A percentile compares a stretch with the other conserved stretches of the same genome.
phyloP scores from a whole-genome alignment of 371 early-diverging fungal genomes.

The Rhizopus stolonifer region DNA sequence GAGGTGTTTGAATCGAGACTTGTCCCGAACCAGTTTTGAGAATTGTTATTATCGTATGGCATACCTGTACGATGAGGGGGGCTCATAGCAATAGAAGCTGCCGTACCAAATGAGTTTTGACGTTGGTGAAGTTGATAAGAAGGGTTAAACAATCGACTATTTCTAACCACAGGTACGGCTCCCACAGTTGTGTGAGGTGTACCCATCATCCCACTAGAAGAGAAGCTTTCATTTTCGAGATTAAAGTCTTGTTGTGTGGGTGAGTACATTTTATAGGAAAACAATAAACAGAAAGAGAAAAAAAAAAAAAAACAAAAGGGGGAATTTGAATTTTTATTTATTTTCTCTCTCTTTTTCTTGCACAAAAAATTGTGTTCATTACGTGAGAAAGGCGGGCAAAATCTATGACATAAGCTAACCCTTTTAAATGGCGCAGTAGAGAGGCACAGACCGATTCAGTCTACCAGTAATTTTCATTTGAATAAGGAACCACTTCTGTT shows the following conservation, averaged over 20 bases:
- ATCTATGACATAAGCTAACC: not conserved
- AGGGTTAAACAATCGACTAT: slow-evolving; percentile 27
- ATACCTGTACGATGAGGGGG: slow-evolving; percentile 24
- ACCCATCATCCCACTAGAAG: slow-evolving; percentile 15
- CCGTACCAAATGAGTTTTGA: slow-evolving; percentile 35
- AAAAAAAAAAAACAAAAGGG: slow-evolving; percentile 3
- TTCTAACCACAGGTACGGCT: slow-evolving; percentile 35
- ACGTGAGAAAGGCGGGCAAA: slow-evolving; percentile 8
- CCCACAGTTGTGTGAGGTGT: slow-evolving; percentile 38
- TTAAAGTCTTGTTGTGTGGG: slow-evolving; percentile 37
- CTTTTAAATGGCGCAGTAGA: too few species aligned
- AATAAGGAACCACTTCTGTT: slow-evolving; percentile 12
- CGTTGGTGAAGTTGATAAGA: slow-evolving; percentile 32
- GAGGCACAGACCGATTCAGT: not conserved
- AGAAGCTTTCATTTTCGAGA: slow-evolving; percentile 26
- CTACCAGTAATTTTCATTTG: slow-evolving; percentile 23
- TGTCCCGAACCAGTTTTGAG: slow-evolving; percentile 38
- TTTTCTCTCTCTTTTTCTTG: slow-evolving; percentile 1
- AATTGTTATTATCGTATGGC: slow-evolving; percentile 14
- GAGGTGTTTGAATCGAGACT: slow-evolving; percentile 34
- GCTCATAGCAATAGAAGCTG: slow-evolving; percentile 37
- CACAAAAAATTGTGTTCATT: not conserved
- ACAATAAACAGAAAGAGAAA: slow-evolving; percentile 3
- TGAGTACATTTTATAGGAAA: slow-evolving; percentile 29
- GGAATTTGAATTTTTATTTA: not conserved